Conservation (phyloP, 2,329 filamentous ascomycete genomes). For the Penicillium hesseltinei region DNA sequence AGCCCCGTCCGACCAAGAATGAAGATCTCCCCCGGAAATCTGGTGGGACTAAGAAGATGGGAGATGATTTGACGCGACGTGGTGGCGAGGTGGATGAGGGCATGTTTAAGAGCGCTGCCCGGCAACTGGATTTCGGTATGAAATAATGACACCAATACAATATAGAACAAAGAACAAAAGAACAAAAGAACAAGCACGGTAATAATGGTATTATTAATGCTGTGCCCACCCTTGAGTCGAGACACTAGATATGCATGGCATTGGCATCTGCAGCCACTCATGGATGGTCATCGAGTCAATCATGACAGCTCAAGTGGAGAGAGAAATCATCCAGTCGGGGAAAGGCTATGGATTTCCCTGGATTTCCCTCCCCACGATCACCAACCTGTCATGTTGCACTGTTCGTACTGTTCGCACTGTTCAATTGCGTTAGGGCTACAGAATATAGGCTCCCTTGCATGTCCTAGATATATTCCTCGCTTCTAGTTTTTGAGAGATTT, state of each 20-base stretch:
- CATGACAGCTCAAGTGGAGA: not conserved
- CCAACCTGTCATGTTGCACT: not conserved
- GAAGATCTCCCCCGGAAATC: slow-evolving; percentile 77
- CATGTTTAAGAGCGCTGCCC: slow-evolving; percentile 69
- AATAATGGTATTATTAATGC: not conserved
- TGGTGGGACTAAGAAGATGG: slow-evolving; percentile 71
- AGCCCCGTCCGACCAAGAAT: slow-evolving; percentile 79
- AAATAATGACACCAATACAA: slow-evolving; percentile 16
- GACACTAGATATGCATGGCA: not conserved
- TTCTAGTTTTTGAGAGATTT: not conserved
- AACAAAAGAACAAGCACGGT: not conserved
- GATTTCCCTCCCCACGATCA: not conserved
- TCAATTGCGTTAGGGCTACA: not conserved
- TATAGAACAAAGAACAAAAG: not conserved
- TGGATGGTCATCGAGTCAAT: not conserved
- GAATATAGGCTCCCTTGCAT: not conserved
- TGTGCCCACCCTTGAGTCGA: not conserved
- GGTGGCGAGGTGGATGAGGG: slow-evolving; percentile 69
- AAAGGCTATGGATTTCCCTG: not conserved
- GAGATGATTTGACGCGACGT: slow-evolving; percentile 74
- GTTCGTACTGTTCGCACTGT: not conserved
- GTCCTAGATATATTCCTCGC: not conserved
- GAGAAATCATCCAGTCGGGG: not conserved
- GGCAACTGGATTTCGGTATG: slow-evolving; percentile 73
- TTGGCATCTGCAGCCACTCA: not conserved